Base-by-base conservation (phyloP, 2,329 filamentous ascomycete genomes). In the Neoarthrinium moseri region DNA sequence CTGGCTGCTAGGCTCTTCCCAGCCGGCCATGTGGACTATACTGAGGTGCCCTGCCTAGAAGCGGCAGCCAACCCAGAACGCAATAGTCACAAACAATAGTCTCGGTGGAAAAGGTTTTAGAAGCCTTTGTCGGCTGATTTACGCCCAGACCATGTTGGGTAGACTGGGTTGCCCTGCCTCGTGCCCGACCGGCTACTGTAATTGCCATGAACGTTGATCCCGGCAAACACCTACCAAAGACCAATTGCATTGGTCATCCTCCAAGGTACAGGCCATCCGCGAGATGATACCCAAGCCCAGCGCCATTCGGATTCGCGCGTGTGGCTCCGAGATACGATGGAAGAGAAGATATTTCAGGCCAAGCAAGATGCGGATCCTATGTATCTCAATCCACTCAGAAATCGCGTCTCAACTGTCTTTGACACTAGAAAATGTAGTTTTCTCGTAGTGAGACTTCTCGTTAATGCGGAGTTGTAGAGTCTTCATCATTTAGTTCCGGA, bases 111-210 rank as follows among this genome's bases (percentile, higher is more conserved):
- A 40, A 3, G 5, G 13, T 17, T 17, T 15, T 2, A 23, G 15
- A 23, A 10, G 12, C 12, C 8, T 26, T 29, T 18, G 11, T 40
- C 23, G 5, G 21, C 37, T 29, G 37, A n/a, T 27, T n/a, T 13
- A 40, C 20, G 37, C 37, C 27, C 15, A 13, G 22, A 22, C 17
- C 39, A 21, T 21, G 15, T 23, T 43, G 27, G 24, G 32, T 43
- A 27, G 39, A 27, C 29, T 33, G 20, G 39, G 39, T 43, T 43
- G 39, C 26, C 39, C 15, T 7, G 10, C 29, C 29, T 43, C 20
- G 24, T 21, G 27, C 24, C 39, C 39, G 33, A 43, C 20, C 29
- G 7, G 20, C 39, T 33, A 43, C 39, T 43, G 22, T 18, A 17
- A 29, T 10, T 33, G 24, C 6, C 6, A n/a, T n/a, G 15, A 33